Conservation (phyloP, 129 eudicot species). For the Glebionis coronaria region DNA sequence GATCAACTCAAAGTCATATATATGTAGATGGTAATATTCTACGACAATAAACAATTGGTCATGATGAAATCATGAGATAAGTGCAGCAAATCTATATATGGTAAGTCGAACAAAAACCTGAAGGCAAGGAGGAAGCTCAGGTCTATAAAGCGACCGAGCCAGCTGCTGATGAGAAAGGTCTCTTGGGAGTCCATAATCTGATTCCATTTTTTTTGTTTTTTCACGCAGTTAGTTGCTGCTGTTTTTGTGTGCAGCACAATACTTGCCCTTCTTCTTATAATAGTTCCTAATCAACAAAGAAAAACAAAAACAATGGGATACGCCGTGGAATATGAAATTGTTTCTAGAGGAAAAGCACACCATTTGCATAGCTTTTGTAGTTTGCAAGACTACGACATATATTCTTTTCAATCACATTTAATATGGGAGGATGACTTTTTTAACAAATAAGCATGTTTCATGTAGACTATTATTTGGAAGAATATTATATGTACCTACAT, state of each 20-base stretch:
- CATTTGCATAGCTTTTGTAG: conserved; percentile 8
- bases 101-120: conserved; percentile 41
- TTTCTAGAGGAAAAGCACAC: background rate
- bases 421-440: background rate
- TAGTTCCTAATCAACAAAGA: conserved; percentile 4
- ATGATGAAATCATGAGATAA: too few relatives aligned
- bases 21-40: background rate
- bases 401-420: too few relatives aligned
- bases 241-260: background rate
- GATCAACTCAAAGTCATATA: background rate
- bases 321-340: conserved; percentile 23
- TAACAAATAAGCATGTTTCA: too few relatives aligned
- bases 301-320: conserved; percentile 10
- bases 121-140: conserved; percentile 90
- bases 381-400: too few relatives aligned
- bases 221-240: conserved; percentile 23
- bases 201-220: conserved; percentile 48
- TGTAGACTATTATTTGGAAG: too few relatives aligned
- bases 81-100: background rate
- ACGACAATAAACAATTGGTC: background rate
- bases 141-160: conserved; percentile 73
- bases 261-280: background rate
- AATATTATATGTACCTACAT: too few relatives aligned
- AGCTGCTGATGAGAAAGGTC: conserved; percentile 81
- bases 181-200: conserved; percentile 80